These are phyloP conservation scores for Martiniozyma asiatica DNA, from an alignment of 1,139 yeast species.

Conservation along the genomic window DNA sequence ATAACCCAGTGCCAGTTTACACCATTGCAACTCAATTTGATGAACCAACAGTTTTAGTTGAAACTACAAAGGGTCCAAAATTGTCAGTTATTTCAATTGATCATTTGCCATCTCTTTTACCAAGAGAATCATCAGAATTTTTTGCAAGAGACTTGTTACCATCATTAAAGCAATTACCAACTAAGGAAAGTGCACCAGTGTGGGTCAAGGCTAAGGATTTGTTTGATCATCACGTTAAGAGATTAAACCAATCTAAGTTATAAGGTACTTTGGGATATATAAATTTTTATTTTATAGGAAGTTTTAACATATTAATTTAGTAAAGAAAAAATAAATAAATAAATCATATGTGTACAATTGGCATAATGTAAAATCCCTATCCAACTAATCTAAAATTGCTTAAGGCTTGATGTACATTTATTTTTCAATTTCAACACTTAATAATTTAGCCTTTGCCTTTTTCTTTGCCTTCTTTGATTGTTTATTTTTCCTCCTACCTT, in stretches of 20 bases:
- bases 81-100: conserved; percentile 92
- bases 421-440: conserved; percentile 46
- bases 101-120: conserved; percentile 88
- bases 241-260: conserved; percentile 28
- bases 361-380: too few relatives aligned
- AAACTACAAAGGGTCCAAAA: conserved; percentile 69
- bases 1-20: conserved; percentile 94
- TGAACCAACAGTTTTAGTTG: conserved; percentile 79
- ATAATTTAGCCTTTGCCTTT: conserved; percentile 32
- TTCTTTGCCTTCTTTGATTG: conserved; percentile 27
- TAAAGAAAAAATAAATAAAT: too few relatives aligned
- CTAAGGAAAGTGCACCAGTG: conserved; percentile 72
- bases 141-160: conserved; percentile 83
- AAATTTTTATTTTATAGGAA: not conserved
- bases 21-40: conserved; percentile 78
- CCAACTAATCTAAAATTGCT: too few relatives aligned
- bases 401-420: too few relatives aligned
- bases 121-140: conserved; percentile 93
- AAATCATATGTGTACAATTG: too few relatives aligned
- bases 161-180: conserved; percentile 69
- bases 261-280: conserved; percentile 1
- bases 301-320: not conserved
- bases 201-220: conserved; percentile 84
- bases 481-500: conserved; percentile 27
- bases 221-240: conserved; percentile 71